These are phyloP conservation scores for Coemansia reversa DNA, from an alignment of 192 early-diverging fungal genomes.

Conservation along the genomic window DNA sequence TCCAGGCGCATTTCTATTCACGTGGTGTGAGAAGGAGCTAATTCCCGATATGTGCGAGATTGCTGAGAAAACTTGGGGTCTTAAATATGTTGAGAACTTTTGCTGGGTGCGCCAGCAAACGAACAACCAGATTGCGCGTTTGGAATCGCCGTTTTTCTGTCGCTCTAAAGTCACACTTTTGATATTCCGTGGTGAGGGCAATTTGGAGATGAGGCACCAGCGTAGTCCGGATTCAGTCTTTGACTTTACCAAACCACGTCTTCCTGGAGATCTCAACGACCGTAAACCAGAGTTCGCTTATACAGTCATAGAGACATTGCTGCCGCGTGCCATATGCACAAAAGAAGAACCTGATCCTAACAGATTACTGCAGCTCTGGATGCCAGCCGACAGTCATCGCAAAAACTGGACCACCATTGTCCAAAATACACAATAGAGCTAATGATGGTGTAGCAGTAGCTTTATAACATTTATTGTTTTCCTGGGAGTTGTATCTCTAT, in stretches of 20 bases:
- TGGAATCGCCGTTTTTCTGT: constrained; percentile 73
- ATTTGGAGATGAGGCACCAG: constrained; percentile 89
- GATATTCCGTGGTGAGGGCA: constrained; percentile 89
- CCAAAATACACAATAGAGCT: constrained; percentile 10
- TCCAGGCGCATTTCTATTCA: constrained; percentile 82
- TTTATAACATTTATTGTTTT: too few species aligned
- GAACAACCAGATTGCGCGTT: constrained; percentile 77
- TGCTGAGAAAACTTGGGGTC: constrained; percentile 70
- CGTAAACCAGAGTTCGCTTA: constrained; percentile 85
- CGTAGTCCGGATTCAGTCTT: constrained; percentile 92
- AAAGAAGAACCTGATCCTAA: constrained; percentile 63
- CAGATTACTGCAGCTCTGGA: constrained; percentile 78
- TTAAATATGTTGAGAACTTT: constrained; percentile 96
- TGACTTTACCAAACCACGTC: constrained; percentile 84
- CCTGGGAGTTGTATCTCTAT: too few species aligned
- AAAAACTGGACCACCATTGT: constrained; percentile 50
- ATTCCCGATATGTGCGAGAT: constrained; percentile 75
- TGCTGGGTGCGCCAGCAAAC: constrained; percentile 86
- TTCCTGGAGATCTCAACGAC: constrained; percentile 52
- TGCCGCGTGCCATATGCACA: constrained; percentile 73
- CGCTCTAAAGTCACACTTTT: constrained; percentile 85
- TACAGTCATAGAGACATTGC: constrained; percentile 83
- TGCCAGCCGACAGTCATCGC: constrained; percentile 50
- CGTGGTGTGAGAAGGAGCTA: constrained; percentile 94
- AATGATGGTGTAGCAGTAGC: background rate